Evolutionary conservation across 2,329 filamentous ascomycete genomes (phyloP), one percentile per base, ranked within the genome.

Genomic region (Colletotrichum trifolii): DNA sequence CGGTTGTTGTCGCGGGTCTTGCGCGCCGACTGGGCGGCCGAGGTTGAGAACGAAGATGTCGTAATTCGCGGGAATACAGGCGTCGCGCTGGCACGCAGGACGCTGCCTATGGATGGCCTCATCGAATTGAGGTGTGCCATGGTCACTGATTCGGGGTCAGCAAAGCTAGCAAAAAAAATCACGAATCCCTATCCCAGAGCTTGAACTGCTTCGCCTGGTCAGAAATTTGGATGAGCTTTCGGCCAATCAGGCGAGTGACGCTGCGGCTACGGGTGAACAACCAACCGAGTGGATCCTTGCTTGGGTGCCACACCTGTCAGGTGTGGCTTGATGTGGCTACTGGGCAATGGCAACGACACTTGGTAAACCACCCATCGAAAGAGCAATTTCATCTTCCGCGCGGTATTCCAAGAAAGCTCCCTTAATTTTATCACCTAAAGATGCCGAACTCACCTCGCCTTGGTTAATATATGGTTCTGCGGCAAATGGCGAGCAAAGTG

Each of bases 1-100:
- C 86, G 89, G 82, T 93, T 97, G 80, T 87, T 88, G 81, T 97
- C 94, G 74, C 88, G 87, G 67, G 81, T 84, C 73, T 79, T 81
- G 77, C 81, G 80, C 73, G 81, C 79, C 70, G 77, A 82, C 70
- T 79, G 81, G 68, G 76, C 80, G 68, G 78, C 78, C 55, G 85
- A 85, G 63, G 87, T 89, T 54, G 88, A 87, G 76, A 89, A 85
- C 68, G 74, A 64, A 35, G 74, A 72, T 8, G 62, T 63, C 25
- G 64, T 35, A 43, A 43, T 25, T 54, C 50, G 68, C 56, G 63
- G 65, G 34, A 40, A 46, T 15, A 55, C 13, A 34, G 47, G 8
- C 10, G 54, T 13, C 17, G 40, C 34, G 15, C 34, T 56, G 60
- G 13, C 67, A 54, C 68, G 70, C 60, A 74, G 43, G 58, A 74